A percentile compares a stretch with the other conserved stretches of the same genome.
Evolutionary conservation across 371 early-diverging fungal genomes (phyloP).

Genomic region (Basidiobolus meristosporus): DNA sequence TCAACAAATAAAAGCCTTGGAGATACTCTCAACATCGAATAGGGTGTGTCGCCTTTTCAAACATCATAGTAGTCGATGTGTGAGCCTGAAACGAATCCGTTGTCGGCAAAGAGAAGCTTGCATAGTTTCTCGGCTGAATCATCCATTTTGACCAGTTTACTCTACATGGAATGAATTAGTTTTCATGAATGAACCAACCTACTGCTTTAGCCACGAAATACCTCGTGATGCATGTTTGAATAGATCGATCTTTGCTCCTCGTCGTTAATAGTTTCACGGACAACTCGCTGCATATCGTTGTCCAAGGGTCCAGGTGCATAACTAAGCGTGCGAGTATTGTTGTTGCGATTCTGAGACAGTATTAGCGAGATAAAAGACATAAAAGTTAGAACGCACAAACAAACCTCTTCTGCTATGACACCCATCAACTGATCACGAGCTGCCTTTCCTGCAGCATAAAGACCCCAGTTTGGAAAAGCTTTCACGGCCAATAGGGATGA

Average conservation of each 20-base stretch:
- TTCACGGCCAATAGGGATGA: conserved; percentile 69
- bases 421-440: conserved; percentile 69
- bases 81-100: conserved; percentile 43
- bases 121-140: conserved; percentile 44
- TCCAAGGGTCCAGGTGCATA: conserved; percentile 89
- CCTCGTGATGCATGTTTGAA: conserved; percentile 31
- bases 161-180: conserved; percentile 12
- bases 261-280: conserved; percentile 56
- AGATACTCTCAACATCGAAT: no score
- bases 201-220: conserved; percentile 4
- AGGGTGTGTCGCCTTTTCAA: no score
- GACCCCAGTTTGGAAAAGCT: conserved; percentile 58
- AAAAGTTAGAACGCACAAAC: background rate
- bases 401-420: conserved; percentile 32
- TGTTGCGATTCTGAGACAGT: background rate
- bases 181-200: background rate
- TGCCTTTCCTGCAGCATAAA: conserved; percentile 75
- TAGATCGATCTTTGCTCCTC: conserved; percentile 35
- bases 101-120: conserved; percentile 19
- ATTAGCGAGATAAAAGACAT: background rate
- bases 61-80: conserved; percentile 71
- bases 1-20: no score
- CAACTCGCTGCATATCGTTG: conserved; percentile 65
- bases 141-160: conserved; percentile 49
- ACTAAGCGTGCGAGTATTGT: conserved; percentile 38